Conservation (phyloP, 2,329 filamentous ascomycete species). For the Domatiomyces globalis region DNA sequence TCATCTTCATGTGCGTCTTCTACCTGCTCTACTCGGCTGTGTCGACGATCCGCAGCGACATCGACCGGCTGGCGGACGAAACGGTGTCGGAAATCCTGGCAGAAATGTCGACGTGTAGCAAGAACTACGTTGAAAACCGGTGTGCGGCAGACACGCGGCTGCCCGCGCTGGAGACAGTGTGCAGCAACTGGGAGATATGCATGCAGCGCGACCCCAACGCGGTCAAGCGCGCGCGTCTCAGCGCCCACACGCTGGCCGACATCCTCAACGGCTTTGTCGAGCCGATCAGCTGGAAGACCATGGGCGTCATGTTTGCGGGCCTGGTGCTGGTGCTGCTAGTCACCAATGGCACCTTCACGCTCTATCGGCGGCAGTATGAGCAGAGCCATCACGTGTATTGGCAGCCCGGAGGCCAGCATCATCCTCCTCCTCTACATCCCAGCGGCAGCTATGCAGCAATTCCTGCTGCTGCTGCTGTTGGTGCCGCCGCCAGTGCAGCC, state of each 20-base stretch:
- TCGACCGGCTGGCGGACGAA: slow-evolving; percentile 55
- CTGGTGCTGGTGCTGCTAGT: slow-evolving; percentile 15
- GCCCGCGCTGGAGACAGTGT: slow-evolving; percentile 59
- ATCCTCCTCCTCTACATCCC: neutral
- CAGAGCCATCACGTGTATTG: slow-evolving; percentile 1
- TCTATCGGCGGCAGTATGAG: slow-evolving; percentile 16
- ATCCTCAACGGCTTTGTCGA: slow-evolving; percentile 92
- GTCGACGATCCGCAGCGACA: slow-evolving; percentile 57
- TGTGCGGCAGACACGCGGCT: slow-evolving; percentile 54
- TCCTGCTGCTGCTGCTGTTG: slow-evolving; percentile 5
- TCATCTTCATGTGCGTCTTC: slow-evolving; percentile 34
- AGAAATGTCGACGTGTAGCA: slow-evolving; percentile 59
- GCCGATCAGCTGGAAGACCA: slow-evolving; percentile 72
- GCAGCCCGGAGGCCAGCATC: neutral
- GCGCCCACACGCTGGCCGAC: slow-evolving; percentile 74
- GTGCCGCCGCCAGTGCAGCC: slow-evolving; percentile 12
- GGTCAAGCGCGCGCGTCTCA: slow-evolving; percentile 65
- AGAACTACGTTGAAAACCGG: slow-evolving; percentile 59
- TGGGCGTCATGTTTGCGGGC: slow-evolving; percentile 25
- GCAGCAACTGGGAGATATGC: slow-evolving; percentile 70
- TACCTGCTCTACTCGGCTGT: slow-evolving; percentile 59
- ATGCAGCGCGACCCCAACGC: slow-evolving; percentile 71
- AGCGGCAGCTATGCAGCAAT: too few species aligned
- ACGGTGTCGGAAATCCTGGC: slow-evolving; percentile 55
- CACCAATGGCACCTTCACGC: slow-evolving; percentile 17